Evolutionary conservation across 345 rosid species (phyloP).

Genomic region (Salix udensis): DNA sequence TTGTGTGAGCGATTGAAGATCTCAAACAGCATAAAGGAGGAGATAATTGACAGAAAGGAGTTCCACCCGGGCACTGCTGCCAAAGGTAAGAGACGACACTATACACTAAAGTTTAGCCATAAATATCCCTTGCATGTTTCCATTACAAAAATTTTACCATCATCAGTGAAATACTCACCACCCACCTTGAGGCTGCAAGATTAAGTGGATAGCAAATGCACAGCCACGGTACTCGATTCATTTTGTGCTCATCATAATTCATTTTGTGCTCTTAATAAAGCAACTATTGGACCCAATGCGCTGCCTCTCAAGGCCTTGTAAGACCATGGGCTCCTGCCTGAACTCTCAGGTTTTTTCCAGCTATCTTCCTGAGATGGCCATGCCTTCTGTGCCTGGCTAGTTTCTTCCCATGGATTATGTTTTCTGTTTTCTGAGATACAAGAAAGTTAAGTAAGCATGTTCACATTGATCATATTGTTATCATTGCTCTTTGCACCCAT

Average conservation of each 20-base stretch:
- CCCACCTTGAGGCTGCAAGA: background rate
- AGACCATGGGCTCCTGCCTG: constrained; percentile 55
- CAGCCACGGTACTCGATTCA: background rate
- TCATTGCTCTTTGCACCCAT: background rate
- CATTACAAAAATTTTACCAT: background rate
- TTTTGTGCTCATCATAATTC: constrained; percentile 27
- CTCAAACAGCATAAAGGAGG: background rate
- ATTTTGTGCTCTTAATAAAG: constrained; percentile 66
- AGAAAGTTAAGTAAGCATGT: background rate
- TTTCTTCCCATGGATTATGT: constrained; percentile 64
- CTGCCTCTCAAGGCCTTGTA: constrained; percentile 66
- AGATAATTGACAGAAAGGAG: background rate
- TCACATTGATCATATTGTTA: constrained; percentile 2
- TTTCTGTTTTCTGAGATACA: constrained; percentile 46
- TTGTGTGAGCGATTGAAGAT: background rate
- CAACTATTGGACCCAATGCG: constrained; percentile 82
- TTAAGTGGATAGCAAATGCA: background rate
- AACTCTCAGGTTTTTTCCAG: constrained; percentile 44
- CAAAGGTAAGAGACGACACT: no score
- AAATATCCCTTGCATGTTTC: background rate
- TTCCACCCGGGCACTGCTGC: no score
- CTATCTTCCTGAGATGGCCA: constrained; percentile 49
- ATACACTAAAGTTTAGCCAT: background rate
- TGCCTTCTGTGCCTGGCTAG: constrained; percentile 66
- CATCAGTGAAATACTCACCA: background rate